These are phyloP conservation scores for Daldinia decipiens DNA, from an alignment of 495 filamentous ascomycete genomes.

Conservation along the genomic window DNA sequence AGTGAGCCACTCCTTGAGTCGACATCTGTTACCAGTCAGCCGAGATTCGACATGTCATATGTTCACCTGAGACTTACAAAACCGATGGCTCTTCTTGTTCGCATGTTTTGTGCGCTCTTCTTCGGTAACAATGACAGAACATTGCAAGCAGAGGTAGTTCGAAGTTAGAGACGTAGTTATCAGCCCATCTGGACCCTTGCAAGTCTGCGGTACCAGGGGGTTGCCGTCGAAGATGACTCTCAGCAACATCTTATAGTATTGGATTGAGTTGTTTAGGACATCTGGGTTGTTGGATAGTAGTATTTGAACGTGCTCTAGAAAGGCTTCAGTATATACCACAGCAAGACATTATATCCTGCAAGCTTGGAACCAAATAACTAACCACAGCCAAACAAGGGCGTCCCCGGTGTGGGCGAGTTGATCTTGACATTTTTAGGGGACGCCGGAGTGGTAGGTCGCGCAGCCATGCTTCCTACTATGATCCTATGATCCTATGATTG, in stretches of 20 bases:
- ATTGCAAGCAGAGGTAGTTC: conserved; percentile 78
- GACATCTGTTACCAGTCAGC: conserved; percentile 66
- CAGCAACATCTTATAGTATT: conserved; percentile 64
- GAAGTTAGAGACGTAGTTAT: conserved; percentile 63
- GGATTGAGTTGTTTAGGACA: conserved; percentile 60
- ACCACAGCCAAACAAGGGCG: conserved; percentile 66
- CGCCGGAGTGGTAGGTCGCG: conserved; percentile 60
- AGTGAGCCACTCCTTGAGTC: conserved; percentile 80
- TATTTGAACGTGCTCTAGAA: conserved; percentile 63
- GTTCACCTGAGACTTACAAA: conserved; percentile 62
- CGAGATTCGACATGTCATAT: conserved; percentile 22
- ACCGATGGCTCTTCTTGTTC: conserved; percentile 66
- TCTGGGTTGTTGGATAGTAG: conserved; percentile 61
- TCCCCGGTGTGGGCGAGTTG: conserved; percentile 61
- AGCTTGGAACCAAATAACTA: conserved; percentile 26
- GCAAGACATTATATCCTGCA: neutral
- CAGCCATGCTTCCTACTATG: conserved; percentile 49
- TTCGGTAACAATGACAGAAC: conserved; percentile 65
- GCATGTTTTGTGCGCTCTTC: conserved; percentile 67
- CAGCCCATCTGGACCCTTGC: conserved; percentile 56
- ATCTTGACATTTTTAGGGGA: conserved; percentile 64
- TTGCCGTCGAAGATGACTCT: conserved; percentile 61
- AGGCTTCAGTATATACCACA: conserved; percentile 35
- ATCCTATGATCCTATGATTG: neutral
- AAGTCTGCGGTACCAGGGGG: conserved; percentile 61